Percentiles rank a stretch among this genome's conserved stretches.
Conservation (phyloP, 495 filamentous ascomycete species). For the Cercophora newfieldiana region DNA sequence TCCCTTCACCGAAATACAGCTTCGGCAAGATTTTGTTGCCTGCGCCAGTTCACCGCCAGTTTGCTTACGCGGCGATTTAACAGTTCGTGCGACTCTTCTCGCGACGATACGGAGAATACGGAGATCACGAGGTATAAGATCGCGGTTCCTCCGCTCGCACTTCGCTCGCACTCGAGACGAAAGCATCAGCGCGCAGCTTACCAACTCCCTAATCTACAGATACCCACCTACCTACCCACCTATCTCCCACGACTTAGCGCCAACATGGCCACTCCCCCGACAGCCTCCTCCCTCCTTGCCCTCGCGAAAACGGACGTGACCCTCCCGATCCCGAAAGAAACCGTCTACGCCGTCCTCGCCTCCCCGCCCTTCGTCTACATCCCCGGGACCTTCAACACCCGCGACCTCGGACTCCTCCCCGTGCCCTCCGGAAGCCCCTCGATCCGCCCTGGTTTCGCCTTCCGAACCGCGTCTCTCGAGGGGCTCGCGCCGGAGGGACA, state of each 20-base stretch:
- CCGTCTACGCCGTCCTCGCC: slow-evolving; percentile 36
- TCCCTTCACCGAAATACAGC: background rate
- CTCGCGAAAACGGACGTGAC: slow-evolving; percentile 42
- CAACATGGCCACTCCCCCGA: background rate
- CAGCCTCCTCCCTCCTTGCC: slow-evolving; percentile 26
- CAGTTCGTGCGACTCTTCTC: too few relatives aligned
- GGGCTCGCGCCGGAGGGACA: slow-evolving; percentile 34
- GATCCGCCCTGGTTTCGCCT: slow-evolving; percentile 47
- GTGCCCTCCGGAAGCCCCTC: slow-evolving; percentile 7
- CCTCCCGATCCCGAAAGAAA: slow-evolving; percentile 29
- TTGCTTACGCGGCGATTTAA: background rate
- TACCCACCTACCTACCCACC: background rate
- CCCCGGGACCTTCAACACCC: slow-evolving; percentile 39
- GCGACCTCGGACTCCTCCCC: slow-evolving; percentile 31
- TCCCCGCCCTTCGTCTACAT: slow-evolving; percentile 55
- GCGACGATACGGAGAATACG: too few relatives aligned
- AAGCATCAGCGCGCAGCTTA: background rate
- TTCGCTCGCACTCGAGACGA: background rate
- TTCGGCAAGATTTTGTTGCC: background rate
- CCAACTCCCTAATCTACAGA: too few relatives aligned
- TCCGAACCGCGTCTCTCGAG: slow-evolving; percentile 49
- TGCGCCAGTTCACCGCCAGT: background rate
- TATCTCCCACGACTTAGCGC: background rate
- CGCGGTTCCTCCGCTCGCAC: too few relatives aligned
- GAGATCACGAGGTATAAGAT: too few relatives aligned